phyloP scores from a whole-genome alignment of 805 yeast species.

The Metschnikowia drakensbergensis region DNA sequence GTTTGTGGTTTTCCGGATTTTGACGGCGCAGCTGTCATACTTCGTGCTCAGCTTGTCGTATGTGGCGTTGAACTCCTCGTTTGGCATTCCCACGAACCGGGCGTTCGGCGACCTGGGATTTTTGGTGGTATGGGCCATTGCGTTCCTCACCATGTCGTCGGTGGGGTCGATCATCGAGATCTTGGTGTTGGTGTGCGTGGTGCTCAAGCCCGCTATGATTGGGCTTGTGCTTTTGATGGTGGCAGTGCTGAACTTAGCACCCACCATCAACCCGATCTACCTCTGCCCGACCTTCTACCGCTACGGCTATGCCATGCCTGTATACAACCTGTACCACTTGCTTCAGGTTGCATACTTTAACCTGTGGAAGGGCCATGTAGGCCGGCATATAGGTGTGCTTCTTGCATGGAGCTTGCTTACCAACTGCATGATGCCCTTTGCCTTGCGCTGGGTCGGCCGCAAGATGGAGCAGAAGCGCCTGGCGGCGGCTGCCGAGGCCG shows the following conservation, averaged over 20 bases:
- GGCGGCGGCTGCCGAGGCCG: constrained; percentile 7
- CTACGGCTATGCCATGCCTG: constrained; percentile 39
- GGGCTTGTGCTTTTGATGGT: constrained; percentile 27
- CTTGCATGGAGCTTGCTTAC: constrained; percentile 29
- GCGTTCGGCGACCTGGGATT: constrained; percentile 33
- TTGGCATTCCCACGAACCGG: constrained; percentile 18
- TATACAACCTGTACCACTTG: constrained; percentile 27
- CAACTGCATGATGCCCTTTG: constrained; percentile 25
- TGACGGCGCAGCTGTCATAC: constrained; percentile 28
- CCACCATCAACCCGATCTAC: constrained; percentile 30
- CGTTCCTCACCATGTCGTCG: constrained; percentile 27
- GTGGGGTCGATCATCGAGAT: constrained; percentile 31
- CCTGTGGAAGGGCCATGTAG: constrained; percentile 33
- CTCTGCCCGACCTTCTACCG: constrained; percentile 30
- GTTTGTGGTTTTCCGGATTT: constrained; percentile 23
- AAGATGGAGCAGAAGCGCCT: constrained; percentile 9
- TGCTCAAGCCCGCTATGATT: constrained; percentile 25
- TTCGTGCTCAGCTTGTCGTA: constrained; percentile 25
- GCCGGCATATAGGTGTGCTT: constrained; percentile 30
- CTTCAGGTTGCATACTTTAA: constrained; percentile 31
- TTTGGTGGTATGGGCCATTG: constrained; percentile 31
- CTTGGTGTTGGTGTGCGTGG: constrained; percentile 22
- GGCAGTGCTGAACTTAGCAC: constrained; percentile 30
- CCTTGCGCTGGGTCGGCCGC: constrained; percentile 20
- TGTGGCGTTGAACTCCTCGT: constrained; percentile 29